Evolutionary conservation across 352 stramenopile genomes (phyloP).

Genomic region (Saprolegnia parasitica): DNA sequence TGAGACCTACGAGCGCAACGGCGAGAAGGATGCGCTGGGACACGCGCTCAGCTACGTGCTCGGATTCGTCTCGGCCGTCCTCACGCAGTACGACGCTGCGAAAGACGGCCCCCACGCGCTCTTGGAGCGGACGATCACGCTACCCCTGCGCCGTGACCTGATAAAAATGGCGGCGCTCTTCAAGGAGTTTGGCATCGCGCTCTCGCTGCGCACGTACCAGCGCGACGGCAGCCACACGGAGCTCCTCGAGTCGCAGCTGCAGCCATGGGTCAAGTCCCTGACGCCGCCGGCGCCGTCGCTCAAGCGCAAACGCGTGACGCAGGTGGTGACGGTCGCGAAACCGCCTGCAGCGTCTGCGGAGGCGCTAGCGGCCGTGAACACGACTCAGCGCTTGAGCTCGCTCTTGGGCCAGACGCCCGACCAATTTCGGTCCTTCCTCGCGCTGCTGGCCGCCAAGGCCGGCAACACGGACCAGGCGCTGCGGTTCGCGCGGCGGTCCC

Average conservation of each 20-base stretch:
- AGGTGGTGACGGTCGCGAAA: background rate
- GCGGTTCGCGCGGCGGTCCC: constrained; percentile 9
- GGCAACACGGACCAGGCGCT: constrained; percentile 23
- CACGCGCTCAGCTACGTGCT: constrained; percentile 5
- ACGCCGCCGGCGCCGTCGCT: constrained; percentile 11
- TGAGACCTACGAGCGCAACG: background rate
- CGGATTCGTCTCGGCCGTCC: background rate
- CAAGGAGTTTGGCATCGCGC: background rate
- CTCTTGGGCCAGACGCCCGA: constrained; percentile 6
- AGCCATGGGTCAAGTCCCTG: constrained; percentile 13
- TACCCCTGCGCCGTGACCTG: background rate
- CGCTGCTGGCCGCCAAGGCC: background rate
- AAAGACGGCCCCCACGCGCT: background rate
- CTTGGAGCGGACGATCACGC: constrained; percentile 9
- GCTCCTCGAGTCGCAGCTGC: constrained; percentile 10
- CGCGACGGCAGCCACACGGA: background rate
- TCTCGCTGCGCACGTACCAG: constrained; percentile 9
- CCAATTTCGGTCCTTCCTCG: constrained; percentile 25
- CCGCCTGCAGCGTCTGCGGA: constrained; percentile 4
- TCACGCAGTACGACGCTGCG: background rate
- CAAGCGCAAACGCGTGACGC: constrained; percentile 17
- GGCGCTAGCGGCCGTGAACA: background rate
- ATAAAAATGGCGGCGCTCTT: background rate
- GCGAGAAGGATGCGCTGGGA: background rate
- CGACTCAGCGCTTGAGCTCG: constrained; percentile 7